Evolutionary conservation across 805 yeast genomes (phyloP).

Genomic region (Maudiozyma saulgeensis): DNA sequence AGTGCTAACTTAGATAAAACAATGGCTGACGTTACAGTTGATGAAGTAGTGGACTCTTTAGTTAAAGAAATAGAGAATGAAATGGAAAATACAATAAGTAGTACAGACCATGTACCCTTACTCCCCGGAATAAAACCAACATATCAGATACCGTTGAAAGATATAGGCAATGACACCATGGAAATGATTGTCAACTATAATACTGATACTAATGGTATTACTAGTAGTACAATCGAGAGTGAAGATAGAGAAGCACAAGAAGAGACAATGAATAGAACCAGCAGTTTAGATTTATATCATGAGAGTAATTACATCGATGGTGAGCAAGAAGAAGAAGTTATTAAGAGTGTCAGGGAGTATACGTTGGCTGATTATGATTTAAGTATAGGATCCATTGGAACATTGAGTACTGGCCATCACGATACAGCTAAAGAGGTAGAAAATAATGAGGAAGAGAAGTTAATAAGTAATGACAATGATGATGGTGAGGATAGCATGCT

Average conservation of each 20-base stretch:
- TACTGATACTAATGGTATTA: constrained; percentile 6
- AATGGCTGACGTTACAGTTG: constrained; percentile 2
- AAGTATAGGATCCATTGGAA: neutral
- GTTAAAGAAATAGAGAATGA: constrained; percentile 27
- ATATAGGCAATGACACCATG: constrained; percentile 28
- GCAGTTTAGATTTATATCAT: neutral
- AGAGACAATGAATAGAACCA: neutral
- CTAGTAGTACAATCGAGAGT: no score
- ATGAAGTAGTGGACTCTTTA: constrained; percentile 19
- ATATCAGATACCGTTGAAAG: constrained; percentile 20
- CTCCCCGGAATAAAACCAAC: neutral
- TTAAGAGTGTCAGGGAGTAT: neutral
- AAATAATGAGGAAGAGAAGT: neutral
- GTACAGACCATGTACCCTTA: neutral
- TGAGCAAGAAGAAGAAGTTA: neutral
- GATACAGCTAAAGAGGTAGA: neutral
- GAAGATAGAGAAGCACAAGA: no score
- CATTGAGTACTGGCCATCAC: neutral
- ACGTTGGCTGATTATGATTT: constrained; percentile 3
- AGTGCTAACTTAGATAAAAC: neutral
- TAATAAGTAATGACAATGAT: neutral
- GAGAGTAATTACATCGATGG: no score
- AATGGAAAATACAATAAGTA: constrained; percentile 13
- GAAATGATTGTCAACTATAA: constrained; percentile 23
- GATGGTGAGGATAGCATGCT: neutral